A percentile compares a stretch with the other conserved stretches of the same genome.
Evolutionary conservation across 805 yeast species (phyloP).

Genomic region (Candida pini): DNA sequence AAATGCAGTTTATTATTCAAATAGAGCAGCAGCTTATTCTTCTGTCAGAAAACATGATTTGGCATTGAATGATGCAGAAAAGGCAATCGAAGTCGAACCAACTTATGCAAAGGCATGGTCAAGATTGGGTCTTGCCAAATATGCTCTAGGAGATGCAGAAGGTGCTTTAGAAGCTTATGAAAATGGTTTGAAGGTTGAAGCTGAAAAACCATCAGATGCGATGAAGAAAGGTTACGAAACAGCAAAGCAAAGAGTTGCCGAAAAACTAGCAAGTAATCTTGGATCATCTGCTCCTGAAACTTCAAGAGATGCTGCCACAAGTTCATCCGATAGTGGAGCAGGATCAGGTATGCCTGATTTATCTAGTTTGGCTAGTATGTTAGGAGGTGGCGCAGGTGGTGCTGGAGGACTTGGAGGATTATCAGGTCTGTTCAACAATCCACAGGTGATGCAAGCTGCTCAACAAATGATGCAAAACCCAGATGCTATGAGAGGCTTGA

Average conservation of each 20-base stretch:
- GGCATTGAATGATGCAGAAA: slow-evolving; percentile 80
- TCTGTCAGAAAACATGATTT: slow-evolving; percentile 65
- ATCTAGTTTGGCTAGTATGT: slow-evolving; percentile 48
- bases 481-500: slow-evolving; percentile 59
- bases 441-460: slow-evolving; percentile 88
- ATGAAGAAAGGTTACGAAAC: slow-evolving; percentile 93
- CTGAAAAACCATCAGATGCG: slow-evolving; percentile 75
- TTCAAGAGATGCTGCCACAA: too few relatives aligned
- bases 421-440: slow-evolving; percentile 74
- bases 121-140: slow-evolving; percentile 88
- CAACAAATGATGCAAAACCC: slow-evolving; percentile 87
- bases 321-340: slow-evolving; percentile 19
- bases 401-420: slow-evolving; percentile 71
- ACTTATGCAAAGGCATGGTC: slow-evolving; percentile 88
- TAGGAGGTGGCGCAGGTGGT: slow-evolving; percentile 66
- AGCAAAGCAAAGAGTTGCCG: slow-evolving; percentile 82
- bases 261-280: slow-evolving; percentile 48
- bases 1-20: slow-evolving; percentile 82
- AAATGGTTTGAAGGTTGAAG: slow-evolving; percentile 82
- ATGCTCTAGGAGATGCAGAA: slow-evolving; percentile 89
- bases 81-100: slow-evolving; percentile 75
- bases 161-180: slow-evolving; percentile 89
- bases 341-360: slow-evolving; percentile 62
- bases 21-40: slow-evolving; percentile 95
- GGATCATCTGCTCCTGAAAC: too few relatives aligned